Evolutionary conservation across 1,139 yeast species (phyloP), one percentile per base, ranked within the genome.

Genomic region (Hansenula lynferdii): DNA sequence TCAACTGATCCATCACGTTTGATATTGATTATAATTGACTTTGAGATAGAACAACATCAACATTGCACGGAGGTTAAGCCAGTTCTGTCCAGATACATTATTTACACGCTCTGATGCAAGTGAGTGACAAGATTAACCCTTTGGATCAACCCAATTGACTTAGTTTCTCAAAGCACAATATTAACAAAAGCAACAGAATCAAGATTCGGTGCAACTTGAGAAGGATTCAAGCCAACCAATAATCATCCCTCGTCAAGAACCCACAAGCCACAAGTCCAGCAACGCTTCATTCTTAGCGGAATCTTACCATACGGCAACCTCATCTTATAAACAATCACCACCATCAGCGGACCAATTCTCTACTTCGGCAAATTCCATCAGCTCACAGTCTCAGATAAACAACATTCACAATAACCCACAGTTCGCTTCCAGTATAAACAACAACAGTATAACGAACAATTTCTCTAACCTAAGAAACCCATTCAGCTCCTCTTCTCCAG

Each of bases 181-280:
- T n/a, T n/a, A n/a, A n/a, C n/a, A n/a, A n/a, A n/a, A n/a, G n/a
- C n/a, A n/a, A 10, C 31, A 30, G 49, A 39, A 37, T 30, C 36
- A 46, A 36, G 39, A 39, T 11, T 34, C 36, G 2, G 12, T 29
- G n/a, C n/a, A n/a, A 28, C 41, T 43, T 31, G 51, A 48, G 25
- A 41, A 36, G 16, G 54, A 50, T 36, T 43, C 52, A 34, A 47
- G 51, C 34, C 46, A 50, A 34, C 57, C 57, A 33, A 53, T 53
- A 21, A 44, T 53, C 22, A 53, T 53, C 31, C 57, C 57, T 15
- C 53, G 56, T 14, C 55, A 50, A 28, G 54, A 52, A 37, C 36
- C 40, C 17, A 16, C n/a, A 9, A 34, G 15, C 14, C 25, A 17
- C n/a, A 28, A 16, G 3, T 22, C 42, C 9, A 34, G 35, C 12